These are phyloP conservation scores for Syncephalastrum monosporum DNA, from an alignment of 371 early-diverging fungal species.

Conservation along the genomic window DNA sequence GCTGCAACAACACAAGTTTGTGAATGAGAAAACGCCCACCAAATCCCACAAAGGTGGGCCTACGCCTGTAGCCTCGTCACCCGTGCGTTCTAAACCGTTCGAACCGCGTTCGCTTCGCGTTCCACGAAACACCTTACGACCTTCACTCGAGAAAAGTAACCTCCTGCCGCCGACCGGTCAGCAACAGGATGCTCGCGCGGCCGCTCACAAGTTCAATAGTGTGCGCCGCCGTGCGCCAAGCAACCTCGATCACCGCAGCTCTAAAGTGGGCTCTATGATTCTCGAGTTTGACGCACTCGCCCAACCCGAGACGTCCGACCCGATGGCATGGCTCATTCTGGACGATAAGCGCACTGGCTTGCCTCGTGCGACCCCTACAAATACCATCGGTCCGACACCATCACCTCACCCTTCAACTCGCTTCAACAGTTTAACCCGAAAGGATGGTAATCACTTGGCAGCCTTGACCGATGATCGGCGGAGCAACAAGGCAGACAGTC, in stretches of 20 bases:
- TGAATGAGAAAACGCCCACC: conserved; percentile 22
- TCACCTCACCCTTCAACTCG: conserved; percentile 2
- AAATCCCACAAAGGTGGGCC: too few relatives aligned
- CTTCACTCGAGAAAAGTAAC: neutral
- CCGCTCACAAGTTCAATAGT: conserved; percentile 34
- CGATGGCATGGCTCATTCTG: conserved; percentile 37
- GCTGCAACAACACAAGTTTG: conserved; percentile 51
- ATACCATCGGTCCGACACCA: neutral
- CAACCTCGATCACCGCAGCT: conserved; percentile 17
- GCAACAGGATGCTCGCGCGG: conserved; percentile 24
- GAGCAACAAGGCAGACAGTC: conserved; percentile 31
- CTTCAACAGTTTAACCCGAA: conserved; percentile 30
- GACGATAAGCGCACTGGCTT: conserved; percentile 30
- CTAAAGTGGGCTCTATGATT: conserved; percentile 48
- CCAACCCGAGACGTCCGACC: conserved; percentile 25
- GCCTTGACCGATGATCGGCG: conserved; percentile 20
- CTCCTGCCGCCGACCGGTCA: neutral
- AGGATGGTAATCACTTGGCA: conserved; percentile 32
- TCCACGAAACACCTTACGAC: neutral
- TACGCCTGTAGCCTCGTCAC: too few relatives aligned
- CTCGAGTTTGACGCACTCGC: conserved; percentile 50
- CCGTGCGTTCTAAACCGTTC: neutral
- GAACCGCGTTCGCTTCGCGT: neutral
- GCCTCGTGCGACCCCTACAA: conserved; percentile 1
- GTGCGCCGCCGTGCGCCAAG: conserved; percentile 18